Evolutionary conservation across 106 monocot species (phyloP).

Genomic region (Platanthera guangdongensis): DNA sequence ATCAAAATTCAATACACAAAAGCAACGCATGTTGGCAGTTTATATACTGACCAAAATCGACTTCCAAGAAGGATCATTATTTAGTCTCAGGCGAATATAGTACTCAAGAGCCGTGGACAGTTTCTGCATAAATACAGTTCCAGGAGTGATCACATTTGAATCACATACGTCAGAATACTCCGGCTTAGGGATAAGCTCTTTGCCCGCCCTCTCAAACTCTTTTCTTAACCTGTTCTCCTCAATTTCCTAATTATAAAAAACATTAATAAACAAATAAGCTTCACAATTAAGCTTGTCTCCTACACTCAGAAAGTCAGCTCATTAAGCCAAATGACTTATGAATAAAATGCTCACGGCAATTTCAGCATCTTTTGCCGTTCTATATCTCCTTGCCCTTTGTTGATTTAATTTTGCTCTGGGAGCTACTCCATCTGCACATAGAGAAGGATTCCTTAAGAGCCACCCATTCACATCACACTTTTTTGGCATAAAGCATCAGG

Average conservation of each 20-base stretch:
- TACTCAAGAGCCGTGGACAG: slow-evolving; percentile 36
- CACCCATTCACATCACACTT: background rate
- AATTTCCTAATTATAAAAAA: slow-evolving; percentile 21
- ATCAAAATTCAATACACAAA: background rate
- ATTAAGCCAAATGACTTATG: background rate
- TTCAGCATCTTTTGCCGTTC: slow-evolving; percentile 37
- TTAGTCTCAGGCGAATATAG: slow-evolving; percentile 37
- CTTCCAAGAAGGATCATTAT: slow-evolving; percentile 48
- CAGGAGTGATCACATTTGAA: slow-evolving; percentile 54
- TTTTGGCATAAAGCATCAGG: background rate
- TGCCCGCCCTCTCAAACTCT: slow-evolving; percentile 14
- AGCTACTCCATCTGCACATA: slow-evolving; percentile 49
- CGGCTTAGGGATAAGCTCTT: slow-evolving; percentile 8
- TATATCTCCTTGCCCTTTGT: slow-evolving; percentile 35
- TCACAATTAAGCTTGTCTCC: no score
- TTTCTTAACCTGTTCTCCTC: slow-evolving; percentile 23
- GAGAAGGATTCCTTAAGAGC: background rate
- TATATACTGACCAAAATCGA: slow-evolving; percentile 24
- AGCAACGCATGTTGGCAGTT: background rate
- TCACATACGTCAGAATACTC: slow-evolving; percentile 17
- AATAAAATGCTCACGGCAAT: slow-evolving; percentile 16
- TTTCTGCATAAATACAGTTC: slow-evolving; percentile 52
- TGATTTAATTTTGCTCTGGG: slow-evolving; percentile 70
- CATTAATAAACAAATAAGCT: no score
- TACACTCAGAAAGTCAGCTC: background rate